Conservation (phyloP, 2,329 filamentous ascomycete genomes). For the Aspergillaceae sp. region DNA sequence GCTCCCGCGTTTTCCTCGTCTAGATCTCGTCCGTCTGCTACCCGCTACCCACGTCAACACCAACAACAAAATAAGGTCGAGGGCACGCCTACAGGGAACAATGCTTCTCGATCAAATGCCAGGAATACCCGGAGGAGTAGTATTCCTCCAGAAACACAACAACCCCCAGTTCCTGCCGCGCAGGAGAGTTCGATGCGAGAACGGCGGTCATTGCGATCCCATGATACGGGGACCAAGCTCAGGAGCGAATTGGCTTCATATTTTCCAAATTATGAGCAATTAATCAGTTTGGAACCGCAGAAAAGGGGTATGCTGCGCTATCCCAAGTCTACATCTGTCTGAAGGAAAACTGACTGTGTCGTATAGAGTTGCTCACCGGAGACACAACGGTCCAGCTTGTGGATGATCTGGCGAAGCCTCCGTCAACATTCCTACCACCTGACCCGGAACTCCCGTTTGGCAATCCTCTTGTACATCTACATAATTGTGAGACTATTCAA, state of each 20-base stretch:
- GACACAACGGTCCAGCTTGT: conserved; percentile 66
- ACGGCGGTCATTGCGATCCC: conserved; percentile 72
- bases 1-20: conserved; percentile 7
- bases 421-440: conserved; percentile 13
- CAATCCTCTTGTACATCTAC: conserved; percentile 30
- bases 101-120: too few relatives aligned
- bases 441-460: conserved; percentile 21
- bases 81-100: neutral
- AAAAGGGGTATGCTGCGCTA: conserved; percentile 55
- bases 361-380: conserved; percentile 59
- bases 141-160: neutral
- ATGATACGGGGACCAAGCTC: conserved; percentile 69
- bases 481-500: conserved; percentile 37
- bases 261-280: conserved; percentile 88
- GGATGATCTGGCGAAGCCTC: conserved; percentile 45
- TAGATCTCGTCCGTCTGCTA: conserved; percentile 1
- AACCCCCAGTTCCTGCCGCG: neutral
- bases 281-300: conserved; percentile 76
- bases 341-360: conserved; percentile 1
- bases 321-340: neutral
- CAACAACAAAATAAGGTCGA: neutral
- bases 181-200: conserved; percentile 30
- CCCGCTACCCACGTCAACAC: neutral
- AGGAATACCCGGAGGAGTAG: too few relatives aligned
- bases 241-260: conserved; percentile 89